phyloP scores from a whole-genome alignment of 2,329 filamentous ascomycete species.

The Ceratocystis destructans region DNA sequence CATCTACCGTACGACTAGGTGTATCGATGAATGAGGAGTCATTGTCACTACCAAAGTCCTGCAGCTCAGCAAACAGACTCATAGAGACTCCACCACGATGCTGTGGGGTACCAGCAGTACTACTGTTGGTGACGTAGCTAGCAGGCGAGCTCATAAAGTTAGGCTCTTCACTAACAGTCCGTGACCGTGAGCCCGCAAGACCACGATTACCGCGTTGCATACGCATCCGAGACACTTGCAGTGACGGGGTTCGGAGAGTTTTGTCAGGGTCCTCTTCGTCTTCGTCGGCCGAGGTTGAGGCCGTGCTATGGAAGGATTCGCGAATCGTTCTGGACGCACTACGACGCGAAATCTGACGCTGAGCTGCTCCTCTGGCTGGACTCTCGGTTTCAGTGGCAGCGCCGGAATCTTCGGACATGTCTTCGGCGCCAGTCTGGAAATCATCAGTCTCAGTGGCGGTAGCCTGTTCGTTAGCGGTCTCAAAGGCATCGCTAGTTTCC shows the following conservation, averaged over 20 bases:
- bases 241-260: conserved; percentile 44
- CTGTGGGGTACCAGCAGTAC: conserved; percentile 34
- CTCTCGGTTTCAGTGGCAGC: conserved; percentile 78
- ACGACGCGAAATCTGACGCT: conserved; percentile 31
- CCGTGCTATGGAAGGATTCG: conserved; percentile 69
- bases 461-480: conserved; percentile 57
- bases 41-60: conserved; percentile 62
- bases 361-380: conserved; percentile 31
- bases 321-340: conserved; percentile 40
- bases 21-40: conserved; percentile 51
- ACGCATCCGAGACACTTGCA: conserved; percentile 54
- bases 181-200: conserved; percentile 44
- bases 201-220: conserved; percentile 52
- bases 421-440: conserved; percentile 87
- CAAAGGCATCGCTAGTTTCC: conserved; percentile 56
- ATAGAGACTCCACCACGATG: conserved; percentile 41
- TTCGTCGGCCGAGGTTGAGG: conserved; percentile 73
- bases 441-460: conserved; percentile 72
- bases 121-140: conserved; percentile 39
- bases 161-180: conserved; percentile 47
- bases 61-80: conserved; percentile 83
- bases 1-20: conserved; percentile 36
- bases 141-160: conserved; percentile 44
- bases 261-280: conserved; percentile 44
- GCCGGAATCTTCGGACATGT: conserved; percentile 49